Conservation (phyloP, 192 early-diverging fungal genomes). For the Backusella parvicylindrica region DNA sequence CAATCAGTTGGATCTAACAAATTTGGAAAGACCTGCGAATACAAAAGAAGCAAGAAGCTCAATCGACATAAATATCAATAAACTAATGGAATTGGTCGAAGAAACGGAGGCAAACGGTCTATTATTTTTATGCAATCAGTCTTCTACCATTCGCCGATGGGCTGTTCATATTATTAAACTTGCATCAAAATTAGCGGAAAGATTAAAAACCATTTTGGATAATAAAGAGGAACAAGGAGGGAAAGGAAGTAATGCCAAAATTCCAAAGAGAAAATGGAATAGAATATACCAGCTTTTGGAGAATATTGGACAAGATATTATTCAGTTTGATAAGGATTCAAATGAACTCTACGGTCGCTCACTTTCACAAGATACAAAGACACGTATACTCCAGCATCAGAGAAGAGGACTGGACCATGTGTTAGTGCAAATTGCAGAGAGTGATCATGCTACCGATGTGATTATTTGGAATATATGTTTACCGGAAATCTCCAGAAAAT, state of each 20-base stretch:
- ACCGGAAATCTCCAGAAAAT: slow-evolving; percentile 59
- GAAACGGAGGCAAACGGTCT: slow-evolving; percentile 76
- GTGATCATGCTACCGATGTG: slow-evolving; percentile 51
- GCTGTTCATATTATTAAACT: slow-evolving; percentile 60
- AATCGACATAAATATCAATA: slow-evolving; percentile 15
- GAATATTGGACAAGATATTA: slow-evolving; percentile 40
- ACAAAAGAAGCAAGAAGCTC: slow-evolving; percentile 19
- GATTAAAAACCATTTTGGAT: slow-evolving; percentile 25
- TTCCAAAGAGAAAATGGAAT: slow-evolving; percentile 11
- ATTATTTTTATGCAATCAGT: slow-evolving; percentile 62
- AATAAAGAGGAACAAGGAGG: not conserved
- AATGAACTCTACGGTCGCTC: slow-evolving; percentile 39
- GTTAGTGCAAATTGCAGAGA: slow-evolving; percentile 56
- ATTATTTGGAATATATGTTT: slow-evolving; percentile 69
- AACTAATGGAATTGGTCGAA: slow-evolving; percentile 49
- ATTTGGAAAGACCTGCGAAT: slow-evolving; percentile 10
- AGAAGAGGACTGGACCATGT: slow-evolving; percentile 47
- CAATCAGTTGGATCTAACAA: slow-evolving; percentile 36
- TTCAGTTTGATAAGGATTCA: slow-evolving; percentile 49
- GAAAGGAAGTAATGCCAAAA: not conserved
- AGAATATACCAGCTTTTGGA: slow-evolving; percentile 36
- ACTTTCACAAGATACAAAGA: slow-evolving; percentile 37
- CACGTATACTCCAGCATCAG: slow-evolving; percentile 49
- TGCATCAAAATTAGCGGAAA: slow-evolving; percentile 47
- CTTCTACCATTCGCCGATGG: slow-evolving; percentile 50